phyloP scores from a whole-genome alignment of 2,329 filamentous ascomycete species.

The Exophiala sp. region DNA sequence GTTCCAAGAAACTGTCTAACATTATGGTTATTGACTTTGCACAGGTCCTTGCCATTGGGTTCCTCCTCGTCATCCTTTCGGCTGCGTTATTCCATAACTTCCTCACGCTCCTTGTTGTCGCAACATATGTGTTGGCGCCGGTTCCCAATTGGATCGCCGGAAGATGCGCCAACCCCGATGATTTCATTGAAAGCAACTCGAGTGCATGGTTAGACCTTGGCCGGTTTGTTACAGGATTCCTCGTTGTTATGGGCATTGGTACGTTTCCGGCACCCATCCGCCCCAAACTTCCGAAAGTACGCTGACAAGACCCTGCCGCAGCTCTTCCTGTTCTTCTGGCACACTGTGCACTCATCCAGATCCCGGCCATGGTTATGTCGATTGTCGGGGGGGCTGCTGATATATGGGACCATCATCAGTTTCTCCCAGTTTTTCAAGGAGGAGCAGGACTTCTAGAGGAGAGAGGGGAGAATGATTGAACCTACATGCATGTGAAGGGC shows the following conservation, averaged over 20 bases:
- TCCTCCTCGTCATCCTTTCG: conserved; percentile 96
- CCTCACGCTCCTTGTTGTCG: conserved; percentile 90
- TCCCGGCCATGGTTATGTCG: conserved; percentile 90
- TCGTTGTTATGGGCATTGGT: conserved; percentile 98
- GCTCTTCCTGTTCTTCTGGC: conserved; percentile 83
- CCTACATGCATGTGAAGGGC: conserved; percentile 12
- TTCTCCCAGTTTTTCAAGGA: conserved; percentile 98
- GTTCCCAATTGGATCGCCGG: conserved; percentile 94
- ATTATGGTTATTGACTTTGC: conserved; percentile 11
- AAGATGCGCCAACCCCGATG: conserved; percentile 83
- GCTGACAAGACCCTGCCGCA: conserved; percentile 36
- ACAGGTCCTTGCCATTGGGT: conserved; percentile 89
- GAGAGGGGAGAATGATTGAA: conserved; percentile 1
- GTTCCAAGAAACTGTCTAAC: conserved; percentile 4
- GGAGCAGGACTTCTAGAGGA: conserved; percentile 79
- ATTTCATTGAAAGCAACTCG: conserved; percentile 82
- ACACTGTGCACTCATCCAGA: conserved; percentile 73
- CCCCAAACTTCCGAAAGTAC: conserved; percentile 1
- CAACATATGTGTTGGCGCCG: conserved; percentile 87
- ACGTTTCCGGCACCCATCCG: conserved; percentile 38
- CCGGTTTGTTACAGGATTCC: conserved; percentile 86
- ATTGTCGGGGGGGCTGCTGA: conserved; percentile 84
- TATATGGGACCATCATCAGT: conserved; percentile 96
- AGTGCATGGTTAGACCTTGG: conserved; percentile 88
- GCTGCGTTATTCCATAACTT: conserved; percentile 93